phyloP scores from a whole-genome alignment of 2,329 filamentous ascomycete species.

The Fusarium keratoplasticum region DNA sequence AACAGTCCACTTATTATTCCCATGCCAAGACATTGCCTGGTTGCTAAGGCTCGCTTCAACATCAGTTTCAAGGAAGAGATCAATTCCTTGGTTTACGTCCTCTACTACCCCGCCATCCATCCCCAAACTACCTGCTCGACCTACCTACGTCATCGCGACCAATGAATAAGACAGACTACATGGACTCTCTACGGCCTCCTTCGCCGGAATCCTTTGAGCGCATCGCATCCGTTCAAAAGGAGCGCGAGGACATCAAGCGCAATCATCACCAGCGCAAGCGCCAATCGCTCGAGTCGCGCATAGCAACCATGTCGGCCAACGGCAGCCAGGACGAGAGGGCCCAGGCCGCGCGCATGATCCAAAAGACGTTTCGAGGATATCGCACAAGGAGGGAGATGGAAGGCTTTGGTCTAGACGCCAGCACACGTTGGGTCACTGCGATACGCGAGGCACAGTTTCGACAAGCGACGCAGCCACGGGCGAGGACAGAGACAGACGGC shows the following conservation, averaged over 20 bases:
- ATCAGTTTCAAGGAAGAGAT: not conserved
- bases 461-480: slow-evolving; percentile 60
- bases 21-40: not conserved
- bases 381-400: slow-evolving; percentile 76
- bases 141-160: slow-evolving; percentile 35
- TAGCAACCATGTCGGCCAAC: slow-evolving; percentile 16
- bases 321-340: slow-evolving; percentile 41
- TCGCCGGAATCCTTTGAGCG: slow-evolving; percentile 59
- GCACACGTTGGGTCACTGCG: slow-evolving; percentile 77
- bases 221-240: slow-evolving; percentile 62
- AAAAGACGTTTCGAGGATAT: slow-evolving; percentile 83
- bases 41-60: not conserved
- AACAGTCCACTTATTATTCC: not conserved
- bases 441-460: slow-evolving; percentile 67
- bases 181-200: slow-evolving; percentile 63
- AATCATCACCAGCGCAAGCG: slow-evolving; percentile 53
- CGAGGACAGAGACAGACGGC: slow-evolving; percentile 38
- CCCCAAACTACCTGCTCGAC: not conserved
- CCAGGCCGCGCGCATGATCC: slow-evolving; percentile 68
- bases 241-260: slow-evolving; percentile 58
- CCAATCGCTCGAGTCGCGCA: slow-evolving; percentile 49
- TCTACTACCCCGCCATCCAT: not conserved
- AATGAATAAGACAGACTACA: slow-evolving; percentile 56
- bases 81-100: not conserved
- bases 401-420: slow-evolving; percentile 76